Evolutionary conservation across 2,329 filamentous ascomycete genomes (phyloP), one percentile per base, ranked within the genome.

Genomic region (Penicillium sp.): DNA sequence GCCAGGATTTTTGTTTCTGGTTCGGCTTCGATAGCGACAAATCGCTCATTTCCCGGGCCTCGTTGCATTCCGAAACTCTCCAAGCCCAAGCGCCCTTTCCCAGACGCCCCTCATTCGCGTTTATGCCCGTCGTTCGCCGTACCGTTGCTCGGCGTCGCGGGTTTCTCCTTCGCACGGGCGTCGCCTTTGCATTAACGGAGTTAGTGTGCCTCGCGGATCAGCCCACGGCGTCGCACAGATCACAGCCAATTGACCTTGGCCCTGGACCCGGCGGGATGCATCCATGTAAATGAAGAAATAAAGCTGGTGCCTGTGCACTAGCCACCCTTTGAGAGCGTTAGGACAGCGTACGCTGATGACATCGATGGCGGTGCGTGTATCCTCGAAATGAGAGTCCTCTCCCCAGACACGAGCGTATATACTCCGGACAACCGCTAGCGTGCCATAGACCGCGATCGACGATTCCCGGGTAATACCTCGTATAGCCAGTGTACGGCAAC

Each of bases 311-410:
- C n/a, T n/a, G n/a, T 20, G 33, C 33, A 16, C 30, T 36, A 25
- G 33, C 17, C 33, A 23, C 43, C n/a, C n/a, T n/a, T n/a, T n/a
- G n/a, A n/a, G n/a, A n/a, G n/a, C 11, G 21, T 23, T 23, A 7
- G 7, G 7, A 23, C 7, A 23, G 21, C 11, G 7, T 23, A 23
- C 11, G 11, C 21, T 11, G 11, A 18, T 49, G 45, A 49, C 48
- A 49, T 51, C 42, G 43, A 51, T 47, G 46, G 48, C 48, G 33
- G 32, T 17, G 15, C n/a, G n/a, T n/a, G n/a, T n/a, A n/a, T n/a
- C n/a, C n/a, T n/a, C n/a, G n/a, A n/a, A n/a, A n/a, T n/a, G n/a
- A n/a, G n/a, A n/a, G n/a, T n/a, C n/a, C n/a, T n/a, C n/a, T n/a
- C n/a, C n/a, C n/a, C n/a, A n/a, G n/a, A n/a, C n/a, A n/a, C n/a